Base-by-base conservation (phyloP, 371 early-diverging fungal species). In the Cokeromyces recurvatus region DNA sequence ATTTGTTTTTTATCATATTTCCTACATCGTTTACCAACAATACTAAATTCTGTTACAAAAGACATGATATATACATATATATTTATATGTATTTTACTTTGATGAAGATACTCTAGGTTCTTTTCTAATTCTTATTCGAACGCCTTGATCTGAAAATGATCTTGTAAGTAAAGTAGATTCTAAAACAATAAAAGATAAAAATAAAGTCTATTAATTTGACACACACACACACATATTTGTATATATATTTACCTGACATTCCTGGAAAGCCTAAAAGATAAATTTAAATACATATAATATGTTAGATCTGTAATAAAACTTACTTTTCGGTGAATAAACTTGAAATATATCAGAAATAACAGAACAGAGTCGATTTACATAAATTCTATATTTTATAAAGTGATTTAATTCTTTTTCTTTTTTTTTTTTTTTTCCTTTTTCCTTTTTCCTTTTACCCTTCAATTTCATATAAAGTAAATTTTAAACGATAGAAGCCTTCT, bases 71-170 rank as follows among this genome's bases (percentile, higher is more conserved):
- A 5, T 27, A 27, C 11, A 11, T 11, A 27, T 27, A 27, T 27
- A 27, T 27, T 7, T 7, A 7, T 5, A 7, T 27, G 5, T 27
- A 7, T 20, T 46, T 44, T 59, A 59, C 59, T 36, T 54, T 51
- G 38, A 24, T 9, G 15, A 48, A 4, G 46, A 37, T 16, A 48
- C 45, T 46, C 71, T 51, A 19, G 63, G 58, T 21, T 63, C 64
- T 51, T 63, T 39, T 44, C 45, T 32, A 32, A 63, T 63, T 40
- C 64, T 37, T 32, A 95, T 90, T 51, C 90, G 87, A 16, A 92
- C 73, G 4, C 95, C 95, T 57, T 94, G 95, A 46, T 91, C 90
- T 15, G 94, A 90, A 73, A 94, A 92, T 17, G 85, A 68, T 27
- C 87, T 71, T 5, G 92, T 88, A 38, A 93, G 34, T 24, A 55